Conservation (phyloP, 202 grass and related monocot species). For the Schoenoplectus triqueter region DNA sequence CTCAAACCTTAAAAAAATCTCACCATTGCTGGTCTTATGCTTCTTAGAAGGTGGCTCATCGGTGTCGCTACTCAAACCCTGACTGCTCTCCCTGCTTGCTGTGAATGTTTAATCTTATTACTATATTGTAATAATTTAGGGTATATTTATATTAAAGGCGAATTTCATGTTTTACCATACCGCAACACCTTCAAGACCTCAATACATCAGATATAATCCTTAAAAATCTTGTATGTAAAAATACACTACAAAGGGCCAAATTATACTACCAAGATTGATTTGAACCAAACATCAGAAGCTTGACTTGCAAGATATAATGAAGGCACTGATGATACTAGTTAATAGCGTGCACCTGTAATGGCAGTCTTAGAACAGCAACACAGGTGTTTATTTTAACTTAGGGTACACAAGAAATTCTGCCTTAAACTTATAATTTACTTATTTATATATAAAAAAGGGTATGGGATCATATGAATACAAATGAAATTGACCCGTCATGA, state of each 20-base stretch:
- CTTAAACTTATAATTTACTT: background rate
- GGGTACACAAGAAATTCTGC: slow-evolving; percentile 7
- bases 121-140: slow-evolving; percentile 41
- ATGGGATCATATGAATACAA: background rate
- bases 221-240: background rate
- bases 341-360: background rate
- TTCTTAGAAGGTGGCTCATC: slow-evolving; percentile 54
- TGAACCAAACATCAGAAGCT: background rate
- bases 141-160: background rate
- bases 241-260: slow-evolving; percentile 24
- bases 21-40: slow-evolving; percentile 71
- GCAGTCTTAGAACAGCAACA: background rate
- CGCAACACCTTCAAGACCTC: background rate
- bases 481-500: background rate
- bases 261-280: background rate
- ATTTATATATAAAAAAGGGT: slow-evolving; percentile 9
- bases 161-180: slow-evolving; percentile 1
- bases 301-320: slow-evolving; percentile 9
- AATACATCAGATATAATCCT: slow-evolving; percentile 19
- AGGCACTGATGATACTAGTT: slow-evolving; percentile 18
- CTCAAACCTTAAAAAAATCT: slow-evolving; percentile 53
- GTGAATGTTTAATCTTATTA: slow-evolving; percentile 82
- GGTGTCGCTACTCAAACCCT: slow-evolving; percentile 46
- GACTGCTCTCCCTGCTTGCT: slow-evolving; percentile 85
- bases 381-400: background rate